A percentile compares a stretch with the other conserved stretches of the same genome.
Conservation (phyloP, 2,329 filamentous ascomycete species). For the Thelonectria olida region DNA sequence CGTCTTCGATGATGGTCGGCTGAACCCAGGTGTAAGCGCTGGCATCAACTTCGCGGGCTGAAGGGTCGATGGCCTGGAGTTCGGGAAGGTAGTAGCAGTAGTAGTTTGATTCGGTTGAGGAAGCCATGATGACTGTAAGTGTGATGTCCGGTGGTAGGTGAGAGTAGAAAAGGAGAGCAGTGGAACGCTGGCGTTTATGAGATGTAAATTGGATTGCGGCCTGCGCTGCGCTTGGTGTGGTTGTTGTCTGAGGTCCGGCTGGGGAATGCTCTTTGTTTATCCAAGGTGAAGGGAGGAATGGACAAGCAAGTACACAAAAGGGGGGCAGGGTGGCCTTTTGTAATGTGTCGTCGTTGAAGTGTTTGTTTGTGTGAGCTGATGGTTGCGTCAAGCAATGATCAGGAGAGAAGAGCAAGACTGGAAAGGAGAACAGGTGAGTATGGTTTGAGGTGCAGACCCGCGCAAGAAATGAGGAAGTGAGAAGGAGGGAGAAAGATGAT, state of each 20-base stretch:
- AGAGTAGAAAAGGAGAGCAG: neutral
- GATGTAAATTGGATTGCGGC: conserved; percentile 13
- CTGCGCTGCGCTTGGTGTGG: conserved; percentile 15
- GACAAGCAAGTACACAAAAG: conserved; percentile 32
- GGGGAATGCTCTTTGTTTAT: conserved; percentile 28
- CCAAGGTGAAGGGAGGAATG: conserved; percentile 23
- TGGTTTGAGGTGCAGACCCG: conserved; percentile 19
- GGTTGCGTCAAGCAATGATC: conserved; percentile 34
- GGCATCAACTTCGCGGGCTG: conserved; percentile 46
- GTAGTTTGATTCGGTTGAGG: conserved; percentile 39
- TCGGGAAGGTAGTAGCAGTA: conserved; percentile 49
- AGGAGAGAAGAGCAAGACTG: conserved; percentile 16
- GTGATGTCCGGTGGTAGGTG: neutral
- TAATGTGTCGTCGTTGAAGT: neutral
- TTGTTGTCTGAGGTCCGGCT: neutral
- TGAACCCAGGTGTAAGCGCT: conserved; percentile 57
- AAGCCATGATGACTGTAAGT: conserved; percentile 29
- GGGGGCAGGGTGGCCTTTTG: conserved; percentile 21
- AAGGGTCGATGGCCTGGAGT: conserved; percentile 44
- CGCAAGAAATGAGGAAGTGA: conserved; percentile 5
- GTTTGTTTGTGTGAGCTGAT: conserved; percentile 14
- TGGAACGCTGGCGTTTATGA: conserved; percentile 3
- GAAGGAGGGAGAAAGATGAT: conserved; percentile 6
- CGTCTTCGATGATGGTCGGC: conserved; percentile 67
- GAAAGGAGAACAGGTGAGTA: neutral